Evolutionary conservation across 306 rosid genomes (phyloP), one percentile per base, ranked within the genome.

Genomic region (Mucuna pruriens): DNA sequence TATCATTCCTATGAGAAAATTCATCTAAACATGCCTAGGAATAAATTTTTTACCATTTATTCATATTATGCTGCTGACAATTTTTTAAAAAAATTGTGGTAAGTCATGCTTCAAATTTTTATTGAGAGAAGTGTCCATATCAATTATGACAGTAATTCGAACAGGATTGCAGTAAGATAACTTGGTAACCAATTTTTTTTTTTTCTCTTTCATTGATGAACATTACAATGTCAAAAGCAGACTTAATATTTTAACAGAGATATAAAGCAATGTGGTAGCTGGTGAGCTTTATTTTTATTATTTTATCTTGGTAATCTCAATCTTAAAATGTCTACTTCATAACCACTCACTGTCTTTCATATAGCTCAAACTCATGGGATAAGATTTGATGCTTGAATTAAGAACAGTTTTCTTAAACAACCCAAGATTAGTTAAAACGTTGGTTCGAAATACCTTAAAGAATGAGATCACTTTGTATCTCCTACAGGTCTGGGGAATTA

Each of bases 361-460:
- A 44, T 78, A 26, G 11, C 84, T 73, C n/a, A 40, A 12, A 26
- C 61, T 68, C 52, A 31, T 11, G 22, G 64, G 72, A 74, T 51
- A 81, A 81, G 46, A 44, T 76, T 26, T 58, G 67, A 48, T 12
- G 9, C 33, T 16, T 33, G 55, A 78, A 48, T 22, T 61, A 19
- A 73, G 49, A 71, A 19, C 19, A 52, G 71, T 64, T 63, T 54
- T 71, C 44, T 33, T 76, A 70, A 69, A 70, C 77, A 79, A 85
- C 60, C 51, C 20, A 51, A 73, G 74, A 77, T 77, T 86, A 36
- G 85, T 86, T 85, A 40, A 40, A 77, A 64, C 23, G 17, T 81
- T 82, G 80, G 82, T 83, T 58, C 68, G 75, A 81, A 76, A 71
- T 31, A 51, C 9, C 66, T 20, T 31, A 1, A 72, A 13, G 38